Base-by-base conservation (phyloP, 176 grass and related monocot species). In the Bonia amplexicaulis region DNA sequence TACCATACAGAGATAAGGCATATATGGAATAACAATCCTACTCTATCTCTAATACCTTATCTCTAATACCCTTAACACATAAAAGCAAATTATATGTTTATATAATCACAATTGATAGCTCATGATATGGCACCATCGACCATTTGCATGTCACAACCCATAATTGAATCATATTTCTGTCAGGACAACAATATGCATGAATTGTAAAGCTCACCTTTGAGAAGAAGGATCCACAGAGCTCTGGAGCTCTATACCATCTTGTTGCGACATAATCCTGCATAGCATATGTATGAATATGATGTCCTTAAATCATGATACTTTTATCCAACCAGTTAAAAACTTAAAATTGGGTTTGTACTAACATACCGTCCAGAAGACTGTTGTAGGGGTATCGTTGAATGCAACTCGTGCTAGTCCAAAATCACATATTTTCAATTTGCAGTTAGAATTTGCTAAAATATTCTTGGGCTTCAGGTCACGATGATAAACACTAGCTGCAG, bases 361-460 rank as follows among this genome's bases (percentile, higher is more conserved):
- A 87, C 89, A 89, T 94, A 99, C 96, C 80, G 96, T 99, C 96
- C 96, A 99, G 83, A 96, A 99, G 51, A 99, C 90, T 76, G 96
- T 99, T 63, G 93, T 89, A 46, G 96, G 93, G 48, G 90, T 96
- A 76, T 99, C 93, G 1, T 71, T 90, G 69, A 99, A 99, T 85
- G 96, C 88, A 85, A 99, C 96, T 69, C 96, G 92, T 70, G 96
- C 93, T 75, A 99, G 79, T 84, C 96, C 96, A 92, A 99, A 99
- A 76, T 99, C 96, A 80, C 96, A 99, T 80, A 99, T 99, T 88
- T 99, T 99, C 80, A 99, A 65, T 79, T 99, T 99, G 90, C 96
- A 99, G 89, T 99, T 99, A 26, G 96, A 89, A 83, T 99, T 99
- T 19, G 96, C 96, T 87, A 99, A 87, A 89, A 99, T 99, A 69